A percentile compares a stretch with the other conserved stretches of the same genome.
Evolutionary conservation across 139 green algal species (phyloP).

Genomic region (Asterochloris sp.): DNA sequence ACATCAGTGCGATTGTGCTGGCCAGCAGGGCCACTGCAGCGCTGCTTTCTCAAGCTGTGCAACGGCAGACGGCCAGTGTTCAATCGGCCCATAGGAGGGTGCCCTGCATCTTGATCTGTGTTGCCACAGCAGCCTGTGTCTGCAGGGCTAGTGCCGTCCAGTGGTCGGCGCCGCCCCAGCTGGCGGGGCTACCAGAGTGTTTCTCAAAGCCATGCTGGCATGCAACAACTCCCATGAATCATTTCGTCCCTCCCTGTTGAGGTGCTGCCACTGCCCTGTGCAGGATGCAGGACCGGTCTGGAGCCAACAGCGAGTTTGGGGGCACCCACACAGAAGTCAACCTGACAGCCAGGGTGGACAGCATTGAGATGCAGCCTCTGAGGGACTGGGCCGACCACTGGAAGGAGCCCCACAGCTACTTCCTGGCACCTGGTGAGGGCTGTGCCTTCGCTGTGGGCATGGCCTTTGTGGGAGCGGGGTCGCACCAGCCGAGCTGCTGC

Average conservation of each 20-base stretch:
- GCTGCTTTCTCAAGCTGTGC: neutral
- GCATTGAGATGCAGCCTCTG: constrained; percentile 7
- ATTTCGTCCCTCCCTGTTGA: no score
- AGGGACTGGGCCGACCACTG: constrained; percentile 16
- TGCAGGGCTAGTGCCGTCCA: no score
- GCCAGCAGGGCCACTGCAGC: neutral
- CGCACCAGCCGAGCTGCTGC: no score
- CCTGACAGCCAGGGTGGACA: constrained; percentile 18
- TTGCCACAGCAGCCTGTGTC: no score
- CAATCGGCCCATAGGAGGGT: neutral
- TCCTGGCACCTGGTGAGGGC: constrained; percentile 10
- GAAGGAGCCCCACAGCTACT: constrained; percentile 18
- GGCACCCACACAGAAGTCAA: neutral
- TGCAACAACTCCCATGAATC: neutral
- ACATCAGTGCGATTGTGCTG: neutral
- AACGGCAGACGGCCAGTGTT: neutral
- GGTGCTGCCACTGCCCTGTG: neutral
- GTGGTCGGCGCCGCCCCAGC: no score
- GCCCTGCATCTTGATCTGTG: no score
- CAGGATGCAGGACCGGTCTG: constrained; percentile 11
- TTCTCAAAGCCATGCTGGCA: neutral
- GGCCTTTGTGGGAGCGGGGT: no score
- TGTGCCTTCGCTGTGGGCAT: no score
- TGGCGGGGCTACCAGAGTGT: neutral
- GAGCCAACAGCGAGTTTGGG: no score